phyloP scores from a whole-genome alignment of 148 eudicot species.

The Arbutus unedo region DNA sequence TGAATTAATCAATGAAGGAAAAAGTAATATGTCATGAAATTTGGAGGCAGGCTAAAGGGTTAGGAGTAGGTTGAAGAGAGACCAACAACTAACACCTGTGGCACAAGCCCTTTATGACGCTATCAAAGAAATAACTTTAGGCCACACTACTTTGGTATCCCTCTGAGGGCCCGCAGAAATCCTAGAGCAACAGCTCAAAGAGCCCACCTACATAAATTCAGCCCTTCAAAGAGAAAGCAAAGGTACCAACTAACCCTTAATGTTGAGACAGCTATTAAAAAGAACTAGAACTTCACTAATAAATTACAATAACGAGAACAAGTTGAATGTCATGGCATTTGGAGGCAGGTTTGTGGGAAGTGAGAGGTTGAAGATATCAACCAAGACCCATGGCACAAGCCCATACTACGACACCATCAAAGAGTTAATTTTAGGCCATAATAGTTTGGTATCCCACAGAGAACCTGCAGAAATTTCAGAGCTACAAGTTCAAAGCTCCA shows the following conservation, averaged over 20 bases:
- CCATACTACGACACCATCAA: constrained; percentile 23
- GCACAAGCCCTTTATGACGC: constrained; percentile 18
- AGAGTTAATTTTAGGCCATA: constrained; percentile 15
- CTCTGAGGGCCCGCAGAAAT: constrained; percentile 19
- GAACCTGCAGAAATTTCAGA: constrained; percentile 22
- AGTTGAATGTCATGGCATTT: constrained; percentile 14
- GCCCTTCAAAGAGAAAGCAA: constrained; percentile 9
- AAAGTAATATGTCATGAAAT: constrained; percentile 11
- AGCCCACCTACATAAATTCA: constrained; percentile 10
- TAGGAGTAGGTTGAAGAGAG: constrained; percentile 9
- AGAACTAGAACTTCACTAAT: constrained; percentile 6
- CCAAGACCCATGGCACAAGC: constrained; percentile 17
- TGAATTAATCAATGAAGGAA: not conserved
- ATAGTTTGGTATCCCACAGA: constrained; percentile 24
- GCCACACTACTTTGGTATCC: constrained; percentile 19
- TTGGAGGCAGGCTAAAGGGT: constrained; percentile 19
- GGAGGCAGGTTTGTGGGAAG: constrained; percentile 23
- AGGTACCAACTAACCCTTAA: not conserved
- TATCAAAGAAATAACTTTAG: constrained; percentile 8
- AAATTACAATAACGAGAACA: not conserved
- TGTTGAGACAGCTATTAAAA: not conserved
- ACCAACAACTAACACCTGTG: constrained; percentile 17
- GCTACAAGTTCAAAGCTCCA: constrained; percentile 17
- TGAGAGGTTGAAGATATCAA: constrained; percentile 12
- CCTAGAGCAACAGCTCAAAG: constrained; percentile 17